A percentile compares a stretch with the other conserved stretches of the same genome.
phyloP scores from a whole-genome alignment of 768 basidiomycete species.

The Suillus lakei region DNA sequence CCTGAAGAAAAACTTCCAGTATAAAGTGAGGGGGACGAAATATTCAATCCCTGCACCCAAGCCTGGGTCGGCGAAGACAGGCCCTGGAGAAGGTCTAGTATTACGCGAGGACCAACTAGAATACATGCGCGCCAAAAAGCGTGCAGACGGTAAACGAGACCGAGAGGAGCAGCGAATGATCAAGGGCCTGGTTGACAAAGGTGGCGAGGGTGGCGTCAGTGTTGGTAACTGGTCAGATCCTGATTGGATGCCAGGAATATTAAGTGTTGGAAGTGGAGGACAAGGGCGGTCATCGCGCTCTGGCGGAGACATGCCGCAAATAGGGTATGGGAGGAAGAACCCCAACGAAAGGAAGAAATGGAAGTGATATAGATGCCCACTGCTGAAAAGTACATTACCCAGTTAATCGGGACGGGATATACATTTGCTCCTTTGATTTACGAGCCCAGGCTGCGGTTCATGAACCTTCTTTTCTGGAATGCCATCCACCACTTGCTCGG shows the following conservation, averaged over 20 bases:
- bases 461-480: slow-evolving; percentile 97
- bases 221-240: slow-evolving; percentile 93
- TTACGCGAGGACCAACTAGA: slow-evolving; percentile 92
- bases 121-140: slow-evolving; percentile 83
- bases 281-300: slow-evolving; percentile 65
- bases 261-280: slow-evolving; percentile 67
- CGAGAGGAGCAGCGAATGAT: slow-evolving; percentile 75
- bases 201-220: slow-evolving; percentile 53
- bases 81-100: slow-evolving; percentile 81
- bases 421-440: slow-evolving; percentile 34
- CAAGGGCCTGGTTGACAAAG: slow-evolving; percentile 60
- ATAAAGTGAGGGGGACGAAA: slow-evolving; percentile 87
- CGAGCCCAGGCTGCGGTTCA: slow-evolving; percentile 86
- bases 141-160: slow-evolving; percentile 69
- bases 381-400: slow-evolving; percentile 27
- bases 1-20: slow-evolving; percentile 95
- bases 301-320: slow-evolving; percentile 71
- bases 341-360: slow-evolving; percentile 79
- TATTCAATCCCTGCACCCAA: slow-evolving; percentile 93
- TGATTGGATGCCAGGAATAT: slow-evolving; percentile 88
- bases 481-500: slow-evolving; percentile 99
- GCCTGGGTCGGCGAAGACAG: slow-evolving; percentile 84
- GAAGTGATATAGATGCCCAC: slow-evolving; percentile 26
- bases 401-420: slow-evolving; percentile 19
- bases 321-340: slow-evolving; percentile 89